These are phyloP conservation scores for Drechslerella dactyloides DNA, from an alignment of 2,329 filamentous ascomycete genomes.

Conservation along the genomic window DNA sequence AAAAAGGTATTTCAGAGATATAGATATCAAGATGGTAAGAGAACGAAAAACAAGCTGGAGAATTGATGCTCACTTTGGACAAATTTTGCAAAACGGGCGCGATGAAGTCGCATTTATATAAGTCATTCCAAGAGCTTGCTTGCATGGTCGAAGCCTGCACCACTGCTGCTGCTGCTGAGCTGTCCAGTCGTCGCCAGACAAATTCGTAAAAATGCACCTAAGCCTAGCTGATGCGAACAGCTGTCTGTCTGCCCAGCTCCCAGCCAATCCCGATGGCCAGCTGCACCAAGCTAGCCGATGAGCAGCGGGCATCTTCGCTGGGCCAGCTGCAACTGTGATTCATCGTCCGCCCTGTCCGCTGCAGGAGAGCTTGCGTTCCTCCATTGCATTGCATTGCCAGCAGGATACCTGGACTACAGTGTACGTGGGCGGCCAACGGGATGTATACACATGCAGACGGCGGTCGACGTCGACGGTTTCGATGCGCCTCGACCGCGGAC, in stretches of 20 bases:
- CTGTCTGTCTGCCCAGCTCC: neutral
- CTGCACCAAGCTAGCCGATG: constrained; percentile 3
- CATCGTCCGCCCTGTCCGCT: neutral
- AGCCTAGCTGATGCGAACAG: neutral
- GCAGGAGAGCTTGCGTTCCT: neutral
- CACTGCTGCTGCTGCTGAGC: constrained; percentile 49
- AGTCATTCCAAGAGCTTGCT: neutral
- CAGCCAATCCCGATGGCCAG: neutral
- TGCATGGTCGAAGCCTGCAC: constrained; percentile 10
- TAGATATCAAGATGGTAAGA: no score
- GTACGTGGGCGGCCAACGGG: neutral
- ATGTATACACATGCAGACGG: neutral
- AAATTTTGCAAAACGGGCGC: neutral
- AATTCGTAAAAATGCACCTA: neutral
- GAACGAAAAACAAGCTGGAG: neutral
- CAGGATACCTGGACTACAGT: neutral
- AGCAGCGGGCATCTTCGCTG: constrained; percentile 5
- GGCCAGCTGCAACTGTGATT: constrained; percentile 9
- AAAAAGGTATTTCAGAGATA: neutral
- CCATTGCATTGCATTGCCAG: neutral
- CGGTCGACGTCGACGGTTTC: neutral
- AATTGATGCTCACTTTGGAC: neutral
- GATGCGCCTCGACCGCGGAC: neutral
- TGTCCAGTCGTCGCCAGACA: constrained; percentile 30
- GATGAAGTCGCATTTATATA: constrained; percentile 3